A percentile compares a stretch with the other conserved stretches of the same genome.
Conservation (phyloP, 768 basidiomycete species). For the Kwoniella europaea region DNA sequence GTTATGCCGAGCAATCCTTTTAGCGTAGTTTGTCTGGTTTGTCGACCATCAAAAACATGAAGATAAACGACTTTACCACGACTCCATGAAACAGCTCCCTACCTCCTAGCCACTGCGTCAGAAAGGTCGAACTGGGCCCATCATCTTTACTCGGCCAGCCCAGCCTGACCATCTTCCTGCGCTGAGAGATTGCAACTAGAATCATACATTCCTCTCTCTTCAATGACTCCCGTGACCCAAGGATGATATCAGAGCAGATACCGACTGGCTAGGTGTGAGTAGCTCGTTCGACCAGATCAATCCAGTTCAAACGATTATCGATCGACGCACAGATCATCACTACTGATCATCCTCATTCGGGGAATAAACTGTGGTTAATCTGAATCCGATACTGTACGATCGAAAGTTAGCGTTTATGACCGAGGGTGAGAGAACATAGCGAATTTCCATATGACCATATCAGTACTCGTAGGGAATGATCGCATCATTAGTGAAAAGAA, state of each 20-base stretch:
- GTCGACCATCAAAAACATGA: background rate
- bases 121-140: background rate
- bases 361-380: background rate
- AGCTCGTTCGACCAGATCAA: too few relatives aligned
- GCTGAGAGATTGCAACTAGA: background rate
- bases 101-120: background rate
- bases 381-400: background rate
- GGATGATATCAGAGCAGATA: too few relatives aligned
- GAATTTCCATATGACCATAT: background rate
- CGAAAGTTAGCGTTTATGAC: background rate
- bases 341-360: background rate
- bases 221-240: too few relatives aligned
- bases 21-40: conserved; percentile 1
- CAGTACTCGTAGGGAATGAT: background rate
- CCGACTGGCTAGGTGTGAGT: too few relatives aligned
- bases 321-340: background rate
- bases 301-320: background rate
- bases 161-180: too few relatives aligned
- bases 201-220: background rate
- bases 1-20: background rate
- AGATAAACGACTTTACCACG: background rate
- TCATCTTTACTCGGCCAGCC: background rate
- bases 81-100: background rate
- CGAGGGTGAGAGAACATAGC: conserved; percentile 11
- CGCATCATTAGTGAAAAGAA: conserved; percentile 2